Base-by-base conservation (phyloP, 441 rosid species). In the Erodium chrysanthum region DNA sequence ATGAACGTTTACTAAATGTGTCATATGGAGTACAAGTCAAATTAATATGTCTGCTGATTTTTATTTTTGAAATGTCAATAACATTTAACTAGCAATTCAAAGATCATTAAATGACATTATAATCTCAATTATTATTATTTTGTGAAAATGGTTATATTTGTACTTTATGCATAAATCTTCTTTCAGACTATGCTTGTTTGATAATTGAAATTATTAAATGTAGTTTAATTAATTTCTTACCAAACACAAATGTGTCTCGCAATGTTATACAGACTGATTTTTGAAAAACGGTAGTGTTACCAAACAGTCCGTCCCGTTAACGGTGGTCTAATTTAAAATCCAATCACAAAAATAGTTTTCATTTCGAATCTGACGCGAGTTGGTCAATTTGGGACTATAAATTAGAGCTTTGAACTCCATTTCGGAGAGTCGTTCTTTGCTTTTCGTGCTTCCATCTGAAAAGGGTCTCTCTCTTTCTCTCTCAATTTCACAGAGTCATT, bases 361-460 rank as follows among this genome's bases (percentile, higher is more conserved):
- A 48, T 48, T 48, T 48, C 56, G 20, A 48, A 48, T 48, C 56
- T 48, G 17, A 58, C 27, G 63, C 31, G 63, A 48, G 56, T n/a
- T 48, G 56, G 56, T 48, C 56, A 48, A 48, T 48, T 48, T n/a
- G 56, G 20, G 56, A n/a, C 56, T 48, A 48, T 15, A 15, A 40
- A 40, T 40, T 48, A 48, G 56, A 48, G 14, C 18, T n/a, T 48
- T 48, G 56, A 48, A 48, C 56, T 48, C 56, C 63, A 21, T 12
- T 23, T 22, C 29, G 63, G 21, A 58, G 63, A 17, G 20, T 48
- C 6, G 56, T 15, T 42, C 42, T 25, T 25, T 20, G 25, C 17
- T 33, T 66, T 70, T 50, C 58, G 33, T 25, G 35, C 52, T 59
- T 52, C 42, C 71, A 71, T 78, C 78, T 73, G 52, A 21, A 46